A percentile compares a stretch with the other conserved stretches of the same genome.
These are phyloP conservation scores for Poterioochromonas sp. DNA, from an alignment of 352 stramenopile genomes.

Conservation along the genomic window DNA sequence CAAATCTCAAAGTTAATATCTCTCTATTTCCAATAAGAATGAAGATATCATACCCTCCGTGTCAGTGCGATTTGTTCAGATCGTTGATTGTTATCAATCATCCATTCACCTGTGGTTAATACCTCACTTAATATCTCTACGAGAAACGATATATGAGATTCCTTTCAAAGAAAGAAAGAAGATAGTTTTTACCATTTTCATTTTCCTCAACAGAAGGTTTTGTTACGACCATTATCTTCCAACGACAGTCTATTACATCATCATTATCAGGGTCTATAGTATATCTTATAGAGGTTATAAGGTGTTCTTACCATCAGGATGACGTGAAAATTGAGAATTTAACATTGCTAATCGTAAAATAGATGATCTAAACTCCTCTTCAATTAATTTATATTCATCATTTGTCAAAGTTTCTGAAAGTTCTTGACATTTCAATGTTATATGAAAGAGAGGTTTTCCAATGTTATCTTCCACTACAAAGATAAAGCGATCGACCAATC, in stretches of 20 bases:
- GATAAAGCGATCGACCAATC: background rate
- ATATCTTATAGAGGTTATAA: background rate
- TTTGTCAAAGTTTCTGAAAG: background rate
- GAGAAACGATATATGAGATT: too few relatives aligned
- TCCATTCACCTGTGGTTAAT: background rate
- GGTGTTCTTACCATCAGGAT: background rate
- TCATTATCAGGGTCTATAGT: background rate
- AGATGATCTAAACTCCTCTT: background rate
- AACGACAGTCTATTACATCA: background rate
- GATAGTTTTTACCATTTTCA: background rate
- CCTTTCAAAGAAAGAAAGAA: too few relatives aligned
- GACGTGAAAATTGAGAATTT: background rate
- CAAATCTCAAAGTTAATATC: background rate
- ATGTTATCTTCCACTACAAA: background rate
- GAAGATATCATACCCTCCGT: background rate
- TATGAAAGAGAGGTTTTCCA: background rate
- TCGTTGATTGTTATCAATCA: background rate
- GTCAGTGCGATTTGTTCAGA: background rate
- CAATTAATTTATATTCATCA: background rate
- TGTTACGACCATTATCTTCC: background rate
- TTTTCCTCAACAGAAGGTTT: background rate
- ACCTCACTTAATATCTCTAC: too few relatives aligned
- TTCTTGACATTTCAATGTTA: background rate
- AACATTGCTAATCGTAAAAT: background rate
- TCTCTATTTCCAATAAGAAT: too few relatives aligned